phyloP scores from a whole-genome alignment of 352 stramenopile species.

The Globisporangium orthogonon region DNA sequence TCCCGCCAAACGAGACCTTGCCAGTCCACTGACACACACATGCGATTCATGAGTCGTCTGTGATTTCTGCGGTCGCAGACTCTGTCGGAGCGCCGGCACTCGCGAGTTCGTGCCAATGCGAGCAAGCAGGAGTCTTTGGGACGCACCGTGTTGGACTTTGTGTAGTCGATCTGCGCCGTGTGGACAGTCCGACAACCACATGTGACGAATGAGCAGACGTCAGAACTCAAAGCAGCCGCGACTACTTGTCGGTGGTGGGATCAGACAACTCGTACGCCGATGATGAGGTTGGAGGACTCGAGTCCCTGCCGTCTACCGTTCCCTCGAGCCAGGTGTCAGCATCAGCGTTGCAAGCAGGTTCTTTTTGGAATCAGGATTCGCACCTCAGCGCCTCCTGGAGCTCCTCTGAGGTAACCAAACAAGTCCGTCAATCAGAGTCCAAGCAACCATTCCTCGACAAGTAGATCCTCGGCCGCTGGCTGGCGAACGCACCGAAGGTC shows the following conservation, averaged over 20 bases:
- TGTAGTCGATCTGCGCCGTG: conserved; percentile 63
- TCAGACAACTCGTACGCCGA: conserved; percentile 30
- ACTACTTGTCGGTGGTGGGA: too few species aligned
- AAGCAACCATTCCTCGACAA: not conserved
- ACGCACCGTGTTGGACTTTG: conserved; percentile 61
- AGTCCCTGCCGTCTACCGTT: conserved; percentile 37
- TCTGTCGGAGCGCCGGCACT: not conserved
- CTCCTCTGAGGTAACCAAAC: conserved; percentile 26
- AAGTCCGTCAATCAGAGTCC: too few species aligned
- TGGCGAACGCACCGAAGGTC: conserved; percentile 38
- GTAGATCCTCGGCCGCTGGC: not conserved
- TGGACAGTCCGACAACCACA: not conserved
- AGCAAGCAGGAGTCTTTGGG: not conserved
- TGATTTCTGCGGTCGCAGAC: not conserved
- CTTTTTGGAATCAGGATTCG: not conserved
- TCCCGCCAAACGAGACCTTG: conserved; percentile 46
- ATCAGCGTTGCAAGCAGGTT: not conserved
- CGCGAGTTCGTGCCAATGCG: not conserved
- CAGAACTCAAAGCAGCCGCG: too few species aligned
- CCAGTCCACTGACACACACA: conserved; percentile 47
- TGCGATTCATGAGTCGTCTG: not conserved
- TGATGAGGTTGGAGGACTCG: conserved; percentile 61
- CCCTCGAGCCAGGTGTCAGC: not conserved
- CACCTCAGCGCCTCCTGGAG: conserved; percentile 58
- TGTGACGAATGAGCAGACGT: not conserved